Percentiles rank a stretch among this genome's conserved stretches.
Conservation (phyloP, 352 stramenopile species). For the Poterioochromonas sp. region DNA sequence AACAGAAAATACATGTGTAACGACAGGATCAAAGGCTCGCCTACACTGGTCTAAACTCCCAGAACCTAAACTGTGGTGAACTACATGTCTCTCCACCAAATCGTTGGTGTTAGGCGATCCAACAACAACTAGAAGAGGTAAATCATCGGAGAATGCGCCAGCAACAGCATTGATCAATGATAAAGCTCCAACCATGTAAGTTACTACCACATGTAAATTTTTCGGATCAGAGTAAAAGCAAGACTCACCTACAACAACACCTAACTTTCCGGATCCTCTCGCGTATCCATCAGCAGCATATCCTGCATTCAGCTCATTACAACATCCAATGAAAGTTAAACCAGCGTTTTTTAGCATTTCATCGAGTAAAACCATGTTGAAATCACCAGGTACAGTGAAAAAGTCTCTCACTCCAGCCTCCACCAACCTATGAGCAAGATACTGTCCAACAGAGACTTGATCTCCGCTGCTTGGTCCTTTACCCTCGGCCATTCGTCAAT, state of each 20-base stretch:
- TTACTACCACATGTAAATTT: background rate
- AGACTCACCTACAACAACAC: background rate
- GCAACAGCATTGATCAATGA: slow-evolving; percentile 34
- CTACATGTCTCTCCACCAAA: background rate
- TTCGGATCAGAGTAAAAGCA: background rate
- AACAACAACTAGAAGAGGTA: slow-evolving; percentile 28
- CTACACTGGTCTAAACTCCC: background rate
- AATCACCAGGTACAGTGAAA: slow-evolving; percentile 29
- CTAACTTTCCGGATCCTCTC: background rate
- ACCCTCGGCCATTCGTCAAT: too few relatives aligned
- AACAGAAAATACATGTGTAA: background rate
- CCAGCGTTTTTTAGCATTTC: slow-evolving; percentile 24
- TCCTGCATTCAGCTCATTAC: slow-evolving; percentile 38
- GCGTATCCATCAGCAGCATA: slow-evolving; percentile 34
- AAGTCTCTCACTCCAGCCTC: background rate
- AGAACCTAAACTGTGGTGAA: slow-evolving; percentile 33
- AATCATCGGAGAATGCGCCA: slow-evolving; percentile 34
- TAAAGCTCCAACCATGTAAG: slow-evolving; percentile 29
- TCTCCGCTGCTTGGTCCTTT: too few relatives aligned
- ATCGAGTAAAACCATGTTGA: slow-evolving; percentile 27
- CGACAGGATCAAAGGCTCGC: background rate
- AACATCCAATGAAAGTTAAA: slow-evolving; percentile 27
- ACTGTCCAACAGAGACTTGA: background rate
- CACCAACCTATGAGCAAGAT: background rate
- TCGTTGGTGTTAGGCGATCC: slow-evolving; percentile 31